phyloP scores from a whole-genome alignment of 768 basidiomycete species.

The Pleurotus tuoliensis region DNA sequence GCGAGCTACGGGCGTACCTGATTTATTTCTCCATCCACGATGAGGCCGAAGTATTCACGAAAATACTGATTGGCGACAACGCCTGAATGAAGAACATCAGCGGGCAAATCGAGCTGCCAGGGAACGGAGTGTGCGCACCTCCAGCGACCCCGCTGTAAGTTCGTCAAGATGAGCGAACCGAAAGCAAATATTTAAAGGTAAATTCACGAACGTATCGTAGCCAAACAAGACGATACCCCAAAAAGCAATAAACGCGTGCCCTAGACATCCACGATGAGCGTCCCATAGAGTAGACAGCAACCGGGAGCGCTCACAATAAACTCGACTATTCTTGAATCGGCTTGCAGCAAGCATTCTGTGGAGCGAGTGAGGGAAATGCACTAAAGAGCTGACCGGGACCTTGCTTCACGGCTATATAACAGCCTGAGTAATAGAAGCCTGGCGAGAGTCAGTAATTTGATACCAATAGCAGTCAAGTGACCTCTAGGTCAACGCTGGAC shows the following conservation, averaged over 20 bases:
- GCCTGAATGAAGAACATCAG: slow-evolving; percentile 17
- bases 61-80: slow-evolving; percentile 66
- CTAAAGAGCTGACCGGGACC: no score
- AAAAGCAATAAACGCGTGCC: slow-evolving; percentile 49
- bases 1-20: slow-evolving; percentile 1
- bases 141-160: slow-evolving; percentile 22
- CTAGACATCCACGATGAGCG: slow-evolving; percentile 18
- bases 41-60: slow-evolving; percentile 56
- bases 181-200: neutral
- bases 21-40: slow-evolving; percentile 31
- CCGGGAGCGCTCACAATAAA: slow-evolving; percentile 48
- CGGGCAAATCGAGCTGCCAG: neutral
- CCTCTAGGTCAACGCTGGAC: no score
- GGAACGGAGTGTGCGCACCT: slow-evolving; percentile 30
- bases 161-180: neutral
- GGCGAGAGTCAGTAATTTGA: no score
- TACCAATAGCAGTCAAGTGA: no score
- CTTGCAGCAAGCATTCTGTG: neutral
- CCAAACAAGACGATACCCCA: slow-evolving; percentile 31
- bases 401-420: no score
- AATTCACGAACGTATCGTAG: slow-evolving; percentile 4
- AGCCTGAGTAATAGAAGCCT: no score
- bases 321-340: slow-evolving; percentile 54
- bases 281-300: neutral
- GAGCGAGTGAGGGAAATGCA: no score